phyloP scores from a whole-genome alignment of 2,329 filamentous ascomycete species.

The Pseudopithomyces chartarum region DNA sequence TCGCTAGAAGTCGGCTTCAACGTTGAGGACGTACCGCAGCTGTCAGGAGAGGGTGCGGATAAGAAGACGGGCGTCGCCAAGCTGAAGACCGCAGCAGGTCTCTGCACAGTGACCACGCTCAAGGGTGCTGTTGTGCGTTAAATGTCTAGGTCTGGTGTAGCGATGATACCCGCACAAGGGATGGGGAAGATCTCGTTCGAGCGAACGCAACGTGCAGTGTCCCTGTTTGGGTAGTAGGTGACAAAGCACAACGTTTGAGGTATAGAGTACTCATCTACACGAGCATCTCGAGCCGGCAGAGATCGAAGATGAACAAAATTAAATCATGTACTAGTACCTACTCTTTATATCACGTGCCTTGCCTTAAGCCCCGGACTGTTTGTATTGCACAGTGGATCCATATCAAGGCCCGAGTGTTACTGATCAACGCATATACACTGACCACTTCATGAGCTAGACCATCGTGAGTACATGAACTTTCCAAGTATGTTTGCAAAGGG shows the following conservation, averaged over 20 bases:
- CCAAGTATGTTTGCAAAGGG: too few relatives aligned
- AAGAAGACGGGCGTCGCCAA: constrained; percentile 61
- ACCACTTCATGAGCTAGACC: too few relatives aligned
- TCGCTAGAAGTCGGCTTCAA: constrained; percentile 85
- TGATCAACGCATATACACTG: too few relatives aligned
- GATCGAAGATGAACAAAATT: not conserved
- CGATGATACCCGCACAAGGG: not conserved
- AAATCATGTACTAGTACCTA: not conserved
- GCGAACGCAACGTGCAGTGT: not conserved
- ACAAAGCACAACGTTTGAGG: not conserved
- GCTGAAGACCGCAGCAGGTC: constrained; percentile 78
- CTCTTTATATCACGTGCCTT: constrained; percentile 1
- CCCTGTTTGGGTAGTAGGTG: not conserved
- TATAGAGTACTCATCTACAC: not conserved
- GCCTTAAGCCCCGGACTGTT: not conserved
- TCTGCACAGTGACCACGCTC: constrained; percentile 83
- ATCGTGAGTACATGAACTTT: too few relatives aligned
- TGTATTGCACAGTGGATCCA: too few relatives aligned
- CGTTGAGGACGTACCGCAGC: constrained; percentile 73
- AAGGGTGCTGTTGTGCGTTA: constrained; percentile 84
- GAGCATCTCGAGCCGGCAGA: not conserved
- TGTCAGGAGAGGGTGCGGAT: constrained; percentile 69
- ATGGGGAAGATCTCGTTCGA: not conserved
- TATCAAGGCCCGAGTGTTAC: too few relatives aligned
- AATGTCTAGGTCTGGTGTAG: not conserved